A percentile compares a stretch with the other conserved stretches of the same genome.
These are phyloP conservation scores for Tulasnella sp. DNA, from an alignment of 768 basidiomycete genomes.

Conservation along the genomic window DNA sequence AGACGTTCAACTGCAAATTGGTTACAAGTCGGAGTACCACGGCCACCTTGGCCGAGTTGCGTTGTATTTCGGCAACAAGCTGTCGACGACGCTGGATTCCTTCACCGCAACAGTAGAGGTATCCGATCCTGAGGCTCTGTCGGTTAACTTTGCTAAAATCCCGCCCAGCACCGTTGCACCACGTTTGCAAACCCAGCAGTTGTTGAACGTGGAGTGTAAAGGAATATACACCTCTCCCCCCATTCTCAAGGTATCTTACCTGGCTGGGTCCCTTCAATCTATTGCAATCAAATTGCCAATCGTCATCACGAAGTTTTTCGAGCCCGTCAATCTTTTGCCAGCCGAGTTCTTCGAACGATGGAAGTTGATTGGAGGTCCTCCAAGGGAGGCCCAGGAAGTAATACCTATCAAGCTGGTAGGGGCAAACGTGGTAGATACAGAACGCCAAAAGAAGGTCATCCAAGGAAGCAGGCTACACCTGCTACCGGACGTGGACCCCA, in stretches of 20 bases:
- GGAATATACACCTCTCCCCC: constrained; percentile 66
- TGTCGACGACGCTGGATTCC: constrained; percentile 73
- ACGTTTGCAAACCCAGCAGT: constrained; percentile 81
- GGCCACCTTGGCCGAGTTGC: constrained; percentile 88
- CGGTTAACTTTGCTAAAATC: constrained; percentile 79
- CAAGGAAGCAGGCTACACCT: constrained; percentile 64
- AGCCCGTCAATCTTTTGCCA: constrained; percentile 72
- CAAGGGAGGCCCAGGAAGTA: constrained; percentile 78
- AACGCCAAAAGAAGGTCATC: constrained; percentile 61
- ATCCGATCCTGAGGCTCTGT: constrained; percentile 59
- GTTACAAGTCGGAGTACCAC: constrained; percentile 93
- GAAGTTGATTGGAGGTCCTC: constrained; percentile 93
- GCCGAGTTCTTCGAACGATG: constrained; percentile 94
- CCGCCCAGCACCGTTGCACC: constrained; percentile 70
- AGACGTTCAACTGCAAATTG: constrained; percentile 89
- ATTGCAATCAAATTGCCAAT: constrained; percentile 76
- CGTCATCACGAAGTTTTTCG: constrained; percentile 81
- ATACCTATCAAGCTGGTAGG: constrained; percentile 65
- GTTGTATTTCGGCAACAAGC: constrained; percentile 92
- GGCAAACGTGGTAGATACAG: constrained; percentile 59
- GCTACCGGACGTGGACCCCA: constrained; percentile 80
- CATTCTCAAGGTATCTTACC: constrained; percentile 73
- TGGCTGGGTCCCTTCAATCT: constrained; percentile 84
- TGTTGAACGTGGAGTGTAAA: constrained; percentile 91
- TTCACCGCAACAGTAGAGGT: constrained; percentile 76